Percentiles rank a stretch among this genome's conserved stretches.
phyloP scores from a whole-genome alignment of 352 stramenopile genomes.

The Phytophthora aleatoria region DNA sequence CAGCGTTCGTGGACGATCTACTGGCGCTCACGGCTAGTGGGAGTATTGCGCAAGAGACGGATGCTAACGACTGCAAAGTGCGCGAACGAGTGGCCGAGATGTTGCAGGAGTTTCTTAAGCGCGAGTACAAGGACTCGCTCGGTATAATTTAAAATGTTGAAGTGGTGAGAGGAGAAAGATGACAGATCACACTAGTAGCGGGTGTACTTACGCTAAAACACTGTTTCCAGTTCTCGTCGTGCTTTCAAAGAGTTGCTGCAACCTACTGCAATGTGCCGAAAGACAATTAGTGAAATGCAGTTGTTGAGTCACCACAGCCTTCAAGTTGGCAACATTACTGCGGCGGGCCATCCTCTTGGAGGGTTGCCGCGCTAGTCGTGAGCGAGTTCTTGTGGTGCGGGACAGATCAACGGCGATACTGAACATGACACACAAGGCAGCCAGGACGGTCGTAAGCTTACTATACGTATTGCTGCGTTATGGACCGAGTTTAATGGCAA shows the following conservation, averaged over 20 bases:
- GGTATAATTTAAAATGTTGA: conserved; percentile 37
- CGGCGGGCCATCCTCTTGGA: no score
- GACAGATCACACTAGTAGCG: neutral
- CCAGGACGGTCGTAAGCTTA: no score
- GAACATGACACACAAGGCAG: no score
- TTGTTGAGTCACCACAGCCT: no score
- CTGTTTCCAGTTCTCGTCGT: neutral
- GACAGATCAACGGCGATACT: no score
- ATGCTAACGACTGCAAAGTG: conserved; percentile 18
- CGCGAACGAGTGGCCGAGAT: conserved; percentile 20
- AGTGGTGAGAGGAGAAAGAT: neutral
- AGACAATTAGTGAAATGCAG: neutral
- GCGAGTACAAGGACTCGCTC: conserved; percentile 28
- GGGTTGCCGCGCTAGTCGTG: no score
- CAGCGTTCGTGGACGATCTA: conserved; percentile 37
- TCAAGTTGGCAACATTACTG: no score
- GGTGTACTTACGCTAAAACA: neutral
- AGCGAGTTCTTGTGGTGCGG: no score
- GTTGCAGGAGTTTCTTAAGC: conserved; percentile 36
- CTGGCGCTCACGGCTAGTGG: conserved; percentile 19
- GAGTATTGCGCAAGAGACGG: conserved; percentile 5
- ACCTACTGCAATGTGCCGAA: no score
- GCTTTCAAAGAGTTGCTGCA: no score
- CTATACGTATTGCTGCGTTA: no score
- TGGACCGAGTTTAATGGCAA: no score